These are phyloP conservation scores for Rosa hybrid DNA, from an alignment of 331 rosid species.

Conservation along the genomic window DNA sequence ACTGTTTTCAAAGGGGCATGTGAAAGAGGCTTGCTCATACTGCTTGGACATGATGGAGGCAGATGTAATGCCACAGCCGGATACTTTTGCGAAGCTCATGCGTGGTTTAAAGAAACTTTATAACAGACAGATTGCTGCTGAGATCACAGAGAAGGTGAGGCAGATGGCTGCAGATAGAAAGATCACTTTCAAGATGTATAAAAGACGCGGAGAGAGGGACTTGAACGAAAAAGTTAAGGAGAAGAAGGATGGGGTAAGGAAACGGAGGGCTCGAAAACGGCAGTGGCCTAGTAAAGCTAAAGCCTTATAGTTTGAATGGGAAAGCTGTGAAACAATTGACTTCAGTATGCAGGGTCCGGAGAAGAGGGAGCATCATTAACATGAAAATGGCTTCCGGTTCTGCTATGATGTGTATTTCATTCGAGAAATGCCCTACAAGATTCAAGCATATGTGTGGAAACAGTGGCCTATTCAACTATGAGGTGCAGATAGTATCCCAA, in stretches of 20 bases:
- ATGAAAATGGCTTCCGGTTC: neutral
- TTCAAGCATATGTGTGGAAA: neutral
- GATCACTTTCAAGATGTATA: constrained; percentile 79
- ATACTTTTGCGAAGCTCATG: constrained; percentile 81
- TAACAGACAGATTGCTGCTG: constrained; percentile 65
- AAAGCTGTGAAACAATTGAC: constrained; percentile 8
- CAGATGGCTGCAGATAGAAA: constrained; percentile 85
- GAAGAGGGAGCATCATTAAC: neutral
- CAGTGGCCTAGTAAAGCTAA: constrained; percentile 43
- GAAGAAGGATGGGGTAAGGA: constrained; percentile 73
- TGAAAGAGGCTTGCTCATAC: constrained; percentile 81
- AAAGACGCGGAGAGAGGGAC: constrained; percentile 77
- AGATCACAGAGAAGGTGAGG: constrained; percentile 83
- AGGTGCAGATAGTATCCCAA: neutral
- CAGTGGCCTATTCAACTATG: neutral
- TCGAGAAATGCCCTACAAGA: neutral
- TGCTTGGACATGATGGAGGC: constrained; percentile 84
- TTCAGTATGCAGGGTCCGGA: neutral
- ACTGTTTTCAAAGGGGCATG: constrained; percentile 69
- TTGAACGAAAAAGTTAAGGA: constrained; percentile 64
- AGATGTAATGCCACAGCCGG: constrained; percentile 72
- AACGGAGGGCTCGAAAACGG: constrained; percentile 60
- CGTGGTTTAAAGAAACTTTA: constrained; percentile 68
- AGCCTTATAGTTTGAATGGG: constrained; percentile 36
- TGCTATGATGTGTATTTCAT: neutral